Evolutionary conservation across 306 rosid genomes (phyloP).

Genomic region (Rosa lucieae): DNA sequence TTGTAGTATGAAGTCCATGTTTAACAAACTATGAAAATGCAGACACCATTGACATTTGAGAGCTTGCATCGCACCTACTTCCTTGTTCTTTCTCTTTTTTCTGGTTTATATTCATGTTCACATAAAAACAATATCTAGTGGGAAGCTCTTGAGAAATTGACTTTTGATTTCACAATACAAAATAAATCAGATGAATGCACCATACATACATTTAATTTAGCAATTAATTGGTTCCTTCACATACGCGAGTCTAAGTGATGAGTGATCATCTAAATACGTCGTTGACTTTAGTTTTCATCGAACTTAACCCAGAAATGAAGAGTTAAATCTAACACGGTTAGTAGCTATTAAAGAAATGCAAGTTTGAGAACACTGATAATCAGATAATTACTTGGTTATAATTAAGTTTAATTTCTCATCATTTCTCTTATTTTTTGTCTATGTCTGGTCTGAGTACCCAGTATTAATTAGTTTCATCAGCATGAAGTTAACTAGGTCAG

Average conservation of each 20-base stretch:
- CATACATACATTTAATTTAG: neutral
- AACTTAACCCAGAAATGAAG: neutral
- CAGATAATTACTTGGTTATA: neutral
- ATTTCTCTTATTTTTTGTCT: too few relatives aligned
- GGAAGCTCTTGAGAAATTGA: conserved; percentile 25
- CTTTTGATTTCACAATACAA: neutral
- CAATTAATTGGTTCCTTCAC: neutral
- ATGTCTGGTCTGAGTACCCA: too few relatives aligned
- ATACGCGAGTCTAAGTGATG: neutral
- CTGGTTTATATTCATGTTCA: neutral
- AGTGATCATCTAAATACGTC: neutral
- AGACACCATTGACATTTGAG: conserved; percentile 28
- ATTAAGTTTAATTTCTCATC: neutral
- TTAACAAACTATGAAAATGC: conserved; percentile 1
- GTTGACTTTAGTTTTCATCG: neutral
- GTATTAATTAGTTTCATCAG: too few relatives aligned
- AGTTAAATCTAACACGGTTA: neutral
- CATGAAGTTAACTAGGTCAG: neutral
- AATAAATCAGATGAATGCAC: neutral
- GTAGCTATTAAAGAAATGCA: neutral
- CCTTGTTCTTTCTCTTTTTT: neutral
- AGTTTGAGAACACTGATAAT: neutral
- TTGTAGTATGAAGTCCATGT: neutral
- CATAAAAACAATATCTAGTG: conserved; percentile 21
- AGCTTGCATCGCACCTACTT: conserved; percentile 1